phyloP scores from a whole-genome alignment of 805 yeast species.

The Candida alai region DNA sequence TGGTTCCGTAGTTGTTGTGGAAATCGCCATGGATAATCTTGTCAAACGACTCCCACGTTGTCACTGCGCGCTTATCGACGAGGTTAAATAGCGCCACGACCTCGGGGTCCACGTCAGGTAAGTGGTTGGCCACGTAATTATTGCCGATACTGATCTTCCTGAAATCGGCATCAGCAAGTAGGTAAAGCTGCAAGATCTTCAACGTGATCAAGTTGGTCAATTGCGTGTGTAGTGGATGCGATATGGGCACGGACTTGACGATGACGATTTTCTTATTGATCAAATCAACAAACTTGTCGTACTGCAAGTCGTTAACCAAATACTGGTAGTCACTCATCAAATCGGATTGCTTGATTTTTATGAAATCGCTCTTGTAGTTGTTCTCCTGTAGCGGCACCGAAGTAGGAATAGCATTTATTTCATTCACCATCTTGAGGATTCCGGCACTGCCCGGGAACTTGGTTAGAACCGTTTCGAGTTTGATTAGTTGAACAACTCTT shows the following conservation, averaged over 20 bases:
- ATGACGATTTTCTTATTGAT: constrained; percentile 30
- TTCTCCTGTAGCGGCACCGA: not conserved
- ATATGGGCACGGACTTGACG: constrained; percentile 12
- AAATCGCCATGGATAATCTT: constrained; percentile 5
- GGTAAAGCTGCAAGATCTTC: constrained; percentile 28
- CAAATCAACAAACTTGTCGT: constrained; percentile 21
- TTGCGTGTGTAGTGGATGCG: not conserved
- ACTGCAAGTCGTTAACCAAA: constrained; percentile 13
- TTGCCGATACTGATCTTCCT: constrained; percentile 23
- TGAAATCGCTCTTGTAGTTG: constrained; percentile 5
- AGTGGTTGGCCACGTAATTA: constrained; percentile 17
- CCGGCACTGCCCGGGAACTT: not conserved
- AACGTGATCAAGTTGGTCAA: constrained; percentile 14
- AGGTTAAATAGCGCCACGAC: constrained; percentile 5
- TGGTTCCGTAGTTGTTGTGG: not conserved
- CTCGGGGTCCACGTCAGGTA: constrained; percentile 8
- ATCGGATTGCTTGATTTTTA: constrained; percentile 29
- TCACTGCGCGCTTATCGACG: constrained; percentile 9
- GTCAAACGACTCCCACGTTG: constrained; percentile 6
- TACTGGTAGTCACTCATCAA: constrained; percentile 29
- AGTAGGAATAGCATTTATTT: not conserved
- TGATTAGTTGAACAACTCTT: constrained; percentile 1
- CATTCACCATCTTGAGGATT: not conserved
- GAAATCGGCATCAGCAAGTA: constrained; percentile 33
- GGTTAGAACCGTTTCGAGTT: constrained; percentile 3